phyloP scores from a whole-genome alignment of 345 rosid genomes.

The Draba incana region DNA sequence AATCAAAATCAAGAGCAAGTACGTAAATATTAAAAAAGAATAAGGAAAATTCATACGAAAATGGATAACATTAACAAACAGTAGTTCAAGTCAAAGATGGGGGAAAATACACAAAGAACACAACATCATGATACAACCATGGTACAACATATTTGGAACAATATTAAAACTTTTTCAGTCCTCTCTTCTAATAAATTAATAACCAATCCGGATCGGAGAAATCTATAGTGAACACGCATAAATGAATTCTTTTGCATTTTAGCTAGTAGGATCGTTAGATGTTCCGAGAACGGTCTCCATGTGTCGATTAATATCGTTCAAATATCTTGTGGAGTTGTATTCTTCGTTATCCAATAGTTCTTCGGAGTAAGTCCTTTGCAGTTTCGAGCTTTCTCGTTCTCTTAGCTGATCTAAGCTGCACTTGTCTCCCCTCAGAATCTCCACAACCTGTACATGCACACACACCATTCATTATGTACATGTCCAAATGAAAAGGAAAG shows the following conservation, averaged over 20 bases:
- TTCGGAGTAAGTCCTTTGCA: slow-evolving; percentile 68
- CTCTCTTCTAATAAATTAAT: slow-evolving; percentile 14
- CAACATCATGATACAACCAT: slow-evolving; percentile 32
- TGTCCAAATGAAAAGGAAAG: background rate
- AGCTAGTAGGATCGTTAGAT: slow-evolving; percentile 24
- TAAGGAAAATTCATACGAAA: slow-evolving; percentile 1
- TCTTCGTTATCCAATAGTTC: slow-evolving; percentile 72
- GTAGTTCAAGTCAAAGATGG: slow-evolving; percentile 14
- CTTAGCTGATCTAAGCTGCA: slow-evolving; percentile 42
- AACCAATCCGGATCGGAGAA: slow-evolving; percentile 16
- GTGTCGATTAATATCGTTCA: slow-evolving; percentile 57
- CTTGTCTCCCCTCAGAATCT: slow-evolving; percentile 63
- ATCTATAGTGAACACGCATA: slow-evolving; percentile 27
- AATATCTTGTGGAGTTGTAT: slow-evolving; percentile 65
- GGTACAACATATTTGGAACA: slow-evolving; percentile 31
- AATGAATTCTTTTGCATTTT: slow-evolving; percentile 20
- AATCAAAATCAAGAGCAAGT: background rate
- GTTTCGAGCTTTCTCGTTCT: slow-evolving; percentile 38
- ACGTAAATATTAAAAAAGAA: background rate
- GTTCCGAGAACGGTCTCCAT: slow-evolving; percentile 61
- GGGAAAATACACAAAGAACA: background rate
- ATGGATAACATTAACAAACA: slow-evolving; percentile 10
- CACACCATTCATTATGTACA: background rate
- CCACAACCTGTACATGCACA: slow-evolving; percentile 50
- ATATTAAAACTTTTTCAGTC: slow-evolving; percentile 19